phyloP scores from a whole-genome alignment of 2,329 filamentous ascomycete species.

The Paraphaeosphaeria minitans region DNA sequence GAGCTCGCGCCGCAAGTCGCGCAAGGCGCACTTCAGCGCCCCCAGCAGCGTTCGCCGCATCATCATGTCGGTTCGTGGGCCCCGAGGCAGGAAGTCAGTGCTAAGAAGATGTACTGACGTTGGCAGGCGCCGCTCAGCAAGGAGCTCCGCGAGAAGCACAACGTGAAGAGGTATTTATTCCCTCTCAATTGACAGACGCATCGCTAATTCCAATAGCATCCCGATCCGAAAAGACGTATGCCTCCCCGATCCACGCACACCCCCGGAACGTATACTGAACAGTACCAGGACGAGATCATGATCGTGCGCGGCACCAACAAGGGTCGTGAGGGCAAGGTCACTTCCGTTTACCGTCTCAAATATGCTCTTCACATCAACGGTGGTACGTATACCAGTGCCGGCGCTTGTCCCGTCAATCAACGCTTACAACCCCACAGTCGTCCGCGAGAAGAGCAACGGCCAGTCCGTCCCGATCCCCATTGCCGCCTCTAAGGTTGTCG shows the following conservation, averaged over 20 bases:
- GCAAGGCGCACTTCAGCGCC: constrained; percentile 97
- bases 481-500: constrained; percentile 94
- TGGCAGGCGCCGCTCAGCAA: constrained; percentile 55
- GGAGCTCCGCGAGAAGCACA: constrained; percentile 99
- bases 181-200: not conserved
- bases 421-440: constrained; percentile 58
- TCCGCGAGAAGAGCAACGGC: constrained; percentile 96
- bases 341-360: constrained; percentile 79
- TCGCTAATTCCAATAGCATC: constrained; percentile 57
- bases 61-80: constrained; percentile 82
- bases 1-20: constrained; percentile 96
- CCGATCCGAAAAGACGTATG: constrained; percentile 86
- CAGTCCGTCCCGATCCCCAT: constrained; percentile 94
- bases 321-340: constrained; percentile 98
- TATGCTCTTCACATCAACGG: constrained; percentile 98
- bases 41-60: constrained; percentile 91
- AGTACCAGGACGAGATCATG: constrained; percentile 72
- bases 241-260: constrained; percentile 42
- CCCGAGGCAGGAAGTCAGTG: constrained; percentile 51
- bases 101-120: constrained; percentile 37
- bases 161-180: constrained; percentile 82
- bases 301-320: constrained; percentile 94
- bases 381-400: constrained; percentile 35
- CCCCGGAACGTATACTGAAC: constrained; percentile 32
- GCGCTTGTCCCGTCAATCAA: constrained; percentile 1